phyloP scores from a whole-genome alignment of 2,329 filamentous ascomycete species.

The Cercospora brassicicola region DNA sequence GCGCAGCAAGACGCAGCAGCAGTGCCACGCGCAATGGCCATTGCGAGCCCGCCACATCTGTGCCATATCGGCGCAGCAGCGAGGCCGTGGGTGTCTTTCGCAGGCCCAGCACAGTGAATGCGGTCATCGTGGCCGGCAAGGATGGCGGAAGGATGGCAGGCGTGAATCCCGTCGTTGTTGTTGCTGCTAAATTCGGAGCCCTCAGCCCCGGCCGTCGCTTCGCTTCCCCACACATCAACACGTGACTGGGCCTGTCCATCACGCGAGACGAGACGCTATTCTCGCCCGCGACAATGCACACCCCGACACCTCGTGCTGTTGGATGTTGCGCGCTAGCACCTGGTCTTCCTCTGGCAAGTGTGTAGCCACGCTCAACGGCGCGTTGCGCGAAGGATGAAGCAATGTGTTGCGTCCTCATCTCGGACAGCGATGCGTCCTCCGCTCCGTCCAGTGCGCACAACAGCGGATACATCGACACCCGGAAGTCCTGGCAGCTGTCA shows the following conservation, averaged over 20 bases:
- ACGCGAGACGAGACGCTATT: not conserved
- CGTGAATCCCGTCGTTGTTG: not conserved
- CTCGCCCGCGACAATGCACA: not conserved
- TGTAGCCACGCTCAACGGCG: not conserved
- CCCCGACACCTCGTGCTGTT: not conserved
- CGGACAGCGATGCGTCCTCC: not conserved
- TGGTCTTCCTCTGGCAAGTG: not conserved
- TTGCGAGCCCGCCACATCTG: not conserved
- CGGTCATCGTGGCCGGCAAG: not conserved
- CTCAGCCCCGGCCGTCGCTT: not conserved
- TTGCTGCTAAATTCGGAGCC: not conserved
- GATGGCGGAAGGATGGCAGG: not conserved
- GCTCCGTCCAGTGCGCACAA: not conserved
- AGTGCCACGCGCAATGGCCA: not conserved
- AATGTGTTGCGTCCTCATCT: not conserved
- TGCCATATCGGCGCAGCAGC: not conserved
- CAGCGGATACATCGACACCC: not conserved
- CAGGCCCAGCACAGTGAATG: not conserved
- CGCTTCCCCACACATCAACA: not conserved
- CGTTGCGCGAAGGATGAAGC: not conserved
- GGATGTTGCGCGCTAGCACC: not conserved
- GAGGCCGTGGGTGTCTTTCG: not conserved
- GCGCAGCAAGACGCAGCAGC: slow-evolving; percentile 1
- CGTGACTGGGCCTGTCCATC: not conserved
- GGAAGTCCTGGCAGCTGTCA: not conserved